phyloP scores from a whole-genome alignment of 2,329 filamentous ascomycete species.

The Diaporthe nobilis region DNA sequence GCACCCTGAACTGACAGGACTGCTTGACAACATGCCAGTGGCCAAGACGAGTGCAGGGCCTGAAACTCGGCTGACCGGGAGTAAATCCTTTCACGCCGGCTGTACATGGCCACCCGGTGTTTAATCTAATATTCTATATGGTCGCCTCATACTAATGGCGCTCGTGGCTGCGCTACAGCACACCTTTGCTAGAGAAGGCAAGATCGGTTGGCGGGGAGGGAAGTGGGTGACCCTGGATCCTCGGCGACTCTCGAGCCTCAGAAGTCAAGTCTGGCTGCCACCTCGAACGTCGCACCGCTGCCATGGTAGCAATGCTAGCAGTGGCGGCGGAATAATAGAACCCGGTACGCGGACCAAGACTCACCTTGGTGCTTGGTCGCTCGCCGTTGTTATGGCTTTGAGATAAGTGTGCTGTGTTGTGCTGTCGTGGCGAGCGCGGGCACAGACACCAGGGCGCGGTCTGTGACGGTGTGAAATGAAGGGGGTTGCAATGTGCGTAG shows the following conservation, averaged over 20 bases:
- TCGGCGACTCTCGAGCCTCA: conserved; percentile 23
- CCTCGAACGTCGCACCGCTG: conserved; percentile 5
- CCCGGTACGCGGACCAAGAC: conserved; percentile 13
- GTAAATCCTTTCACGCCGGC: neutral
- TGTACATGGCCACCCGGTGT: neutral
- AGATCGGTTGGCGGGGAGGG: neutral
- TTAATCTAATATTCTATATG: neutral
- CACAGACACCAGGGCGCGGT: neutral
- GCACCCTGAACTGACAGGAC: neutral
- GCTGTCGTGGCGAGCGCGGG: neutral
- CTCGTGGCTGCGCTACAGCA: conserved; percentile 14
- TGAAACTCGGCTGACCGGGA: conserved; percentile 21
- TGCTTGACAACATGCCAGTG: neutral
- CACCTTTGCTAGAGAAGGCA: neutral
- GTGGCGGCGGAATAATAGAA: conserved; percentile 7
- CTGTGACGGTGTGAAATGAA: conserved; percentile 22
- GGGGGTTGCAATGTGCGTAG: conserved; percentile 21
- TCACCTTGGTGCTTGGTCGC: neutral
- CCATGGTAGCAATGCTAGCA: conserved; percentile 5
- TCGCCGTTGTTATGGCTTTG: neutral
- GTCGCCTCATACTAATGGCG: neutral
- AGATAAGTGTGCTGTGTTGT: neutral
- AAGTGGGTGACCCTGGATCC: neutral
- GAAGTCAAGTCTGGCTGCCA: neutral
- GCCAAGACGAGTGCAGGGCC: neutral